Evolutionary conservation across 2,329 filamentous ascomycete species (phyloP).

Genomic region (Ceratocystis smalleyi): DNA sequence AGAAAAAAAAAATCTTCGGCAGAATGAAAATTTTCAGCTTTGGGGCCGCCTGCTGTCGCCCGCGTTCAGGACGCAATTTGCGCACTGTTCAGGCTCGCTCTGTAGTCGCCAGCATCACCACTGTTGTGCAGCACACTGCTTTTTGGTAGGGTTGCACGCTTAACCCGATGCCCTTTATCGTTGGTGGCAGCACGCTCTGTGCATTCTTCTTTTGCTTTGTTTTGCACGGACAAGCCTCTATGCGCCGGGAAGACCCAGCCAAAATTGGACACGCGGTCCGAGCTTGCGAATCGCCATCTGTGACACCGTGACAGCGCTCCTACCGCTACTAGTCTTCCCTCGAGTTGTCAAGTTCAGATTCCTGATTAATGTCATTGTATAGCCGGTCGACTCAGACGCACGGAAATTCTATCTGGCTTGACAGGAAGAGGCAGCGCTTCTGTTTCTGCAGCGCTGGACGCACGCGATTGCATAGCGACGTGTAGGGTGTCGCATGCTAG

Average conservation of each 20-base stretch:
- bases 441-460: too few relatives aligned
- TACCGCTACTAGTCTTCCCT: neutral
- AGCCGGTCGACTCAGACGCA: neutral
- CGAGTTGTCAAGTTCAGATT: neutral
- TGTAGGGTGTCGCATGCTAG: too few relatives aligned
- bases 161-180: too few relatives aligned
- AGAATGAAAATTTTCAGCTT: neutral
- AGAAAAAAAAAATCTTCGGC: neutral
- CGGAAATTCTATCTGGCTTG: too few relatives aligned
- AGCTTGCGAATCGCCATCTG: constrained; percentile 1
- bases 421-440: too few relatives aligned
- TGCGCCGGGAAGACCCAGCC: neutral
- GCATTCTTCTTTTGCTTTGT: neutral
- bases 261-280: constrained; percentile 1
- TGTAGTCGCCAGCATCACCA: too few relatives aligned
- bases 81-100: neutral
- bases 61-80: neutral
- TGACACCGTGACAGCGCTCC: constrained; percentile 2
- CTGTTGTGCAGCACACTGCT: too few relatives aligned
- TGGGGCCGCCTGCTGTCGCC: neutral
- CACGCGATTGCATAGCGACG: too few relatives aligned
- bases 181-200: neutral
- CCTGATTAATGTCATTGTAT: neutral
- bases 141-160: neutral
- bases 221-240: neutral